Evolutionary conservation across 306 rosid species (phyloP).

Genomic region (Urtica urens): DNA sequence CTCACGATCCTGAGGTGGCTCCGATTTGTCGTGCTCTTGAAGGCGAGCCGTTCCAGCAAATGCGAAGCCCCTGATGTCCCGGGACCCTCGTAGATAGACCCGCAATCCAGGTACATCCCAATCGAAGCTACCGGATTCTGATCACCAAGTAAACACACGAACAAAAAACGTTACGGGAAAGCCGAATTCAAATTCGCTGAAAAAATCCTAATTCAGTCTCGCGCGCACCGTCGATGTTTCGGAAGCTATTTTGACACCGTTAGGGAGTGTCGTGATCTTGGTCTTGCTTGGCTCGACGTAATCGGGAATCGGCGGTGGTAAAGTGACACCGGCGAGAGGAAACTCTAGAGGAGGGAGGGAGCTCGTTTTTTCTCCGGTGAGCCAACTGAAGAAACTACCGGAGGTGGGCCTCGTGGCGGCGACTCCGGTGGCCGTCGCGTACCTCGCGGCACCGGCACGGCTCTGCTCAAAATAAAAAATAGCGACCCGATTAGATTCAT

Average conservation of each 20-base stretch:
- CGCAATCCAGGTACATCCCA: slow-evolving; percentile 73
- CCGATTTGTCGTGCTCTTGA: slow-evolving; percentile 81
- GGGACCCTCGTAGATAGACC: slow-evolving; percentile 85
- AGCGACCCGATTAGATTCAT: background rate
- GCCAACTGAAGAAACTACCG: slow-evolving; percentile 71
- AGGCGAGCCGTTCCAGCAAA: slow-evolving; percentile 87
- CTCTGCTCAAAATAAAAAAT: slow-evolving; percentile 28
- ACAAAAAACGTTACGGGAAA: background rate
- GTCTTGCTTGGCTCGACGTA: slow-evolving; percentile 64
- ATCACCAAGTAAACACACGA: slow-evolving; percentile 9
- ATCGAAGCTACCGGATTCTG: slow-evolving; percentile 89
- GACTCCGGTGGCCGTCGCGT: slow-evolving; percentile 45
- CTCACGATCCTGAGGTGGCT: slow-evolving; percentile 92
- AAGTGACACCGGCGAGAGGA: slow-evolving; percentile 48
- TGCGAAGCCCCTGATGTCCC: slow-evolving; percentile 76
- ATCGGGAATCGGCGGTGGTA: slow-evolving; percentile 64
- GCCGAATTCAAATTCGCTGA: background rate
- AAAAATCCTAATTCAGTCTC: background rate
- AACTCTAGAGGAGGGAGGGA: slow-evolving; percentile 43
- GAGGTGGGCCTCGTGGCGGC: slow-evolving; percentile 44
- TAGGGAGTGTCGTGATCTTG: slow-evolving; percentile 58
- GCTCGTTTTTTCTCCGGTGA: slow-evolving; percentile 51
- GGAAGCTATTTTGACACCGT: slow-evolving; percentile 78
- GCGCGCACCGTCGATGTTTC: slow-evolving; percentile 50
- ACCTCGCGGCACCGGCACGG: slow-evolving; percentile 50